Evolutionary conservation across 495 filamentous ascomycete genomes (phyloP), one percentile per base, ranked within the genome.

Genomic region (Neurospora intermedia): DNA sequence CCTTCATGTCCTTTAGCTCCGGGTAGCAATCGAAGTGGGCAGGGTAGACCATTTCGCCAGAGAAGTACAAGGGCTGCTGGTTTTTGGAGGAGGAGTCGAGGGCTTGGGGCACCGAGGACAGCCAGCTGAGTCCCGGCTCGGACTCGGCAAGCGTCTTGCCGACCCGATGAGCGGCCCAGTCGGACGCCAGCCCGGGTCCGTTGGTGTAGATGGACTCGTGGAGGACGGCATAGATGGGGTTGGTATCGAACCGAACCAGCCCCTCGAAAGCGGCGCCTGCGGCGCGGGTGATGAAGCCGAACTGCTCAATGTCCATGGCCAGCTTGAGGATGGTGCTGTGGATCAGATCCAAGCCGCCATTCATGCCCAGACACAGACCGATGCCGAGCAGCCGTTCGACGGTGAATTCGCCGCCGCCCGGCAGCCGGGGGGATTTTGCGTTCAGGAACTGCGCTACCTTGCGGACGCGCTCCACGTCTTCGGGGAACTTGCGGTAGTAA

Each of bases 21-120:
- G 88, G 81, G 78, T 92, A 94, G 27, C 89, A 88, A 38, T 91
- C 87, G 75, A 97, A 94, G 85, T 93, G 91, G 79, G 90, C 91
- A 8, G 90, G 90, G 81, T 89, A 97, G 71, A 97, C 86, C 93
- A 96, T 97, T 82, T 98, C 95, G 72, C 95, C 95, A 0, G 92
- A 93, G 83, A 98, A 97, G 74, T 87, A 91, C 71, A 95, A 84
- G 0, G 91, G 88, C n/a, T 84, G 40, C 40, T 41, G 40, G 9
- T 41, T 41, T 41, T 9, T 1, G 39, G 9, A 40, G 39, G 39
- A 48, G 62, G 42, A 62, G 74, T 72, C 31, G 20, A 75, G 43
- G 45, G 75, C 77, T 77, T 70, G 4, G 72, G 75, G 20, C 11
- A 16, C 23, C 16, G 54, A 31, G 10, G 46, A 54, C 16, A 87